Percentiles rank a stretch among this genome's conserved stretches.
These are phyloP conservation scores for Jamesozyma jinghongensis DNA, from an alignment of 805 yeast genomes.

Conservation along the genomic window DNA sequence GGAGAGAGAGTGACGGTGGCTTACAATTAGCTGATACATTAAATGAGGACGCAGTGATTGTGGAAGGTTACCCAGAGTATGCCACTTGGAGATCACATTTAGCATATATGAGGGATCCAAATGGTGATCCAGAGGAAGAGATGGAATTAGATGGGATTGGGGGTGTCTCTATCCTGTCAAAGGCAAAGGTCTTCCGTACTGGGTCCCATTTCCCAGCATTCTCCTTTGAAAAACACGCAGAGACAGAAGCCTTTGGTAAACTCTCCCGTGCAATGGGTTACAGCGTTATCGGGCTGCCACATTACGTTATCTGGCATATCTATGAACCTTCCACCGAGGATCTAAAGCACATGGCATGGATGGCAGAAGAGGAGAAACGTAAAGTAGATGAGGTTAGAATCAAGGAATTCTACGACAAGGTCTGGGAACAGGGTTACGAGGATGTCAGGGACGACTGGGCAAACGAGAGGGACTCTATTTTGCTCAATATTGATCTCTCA, in stretches of 20 bases:
- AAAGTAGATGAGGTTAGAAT: constrained; percentile 53
- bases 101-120: constrained; percentile 89
- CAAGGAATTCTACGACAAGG: constrained; percentile 55
- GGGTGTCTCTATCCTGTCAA: constrained; percentile 86
- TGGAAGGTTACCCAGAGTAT: constrained; percentile 94
- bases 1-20: constrained; percentile 83
- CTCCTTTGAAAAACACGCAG: constrained; percentile 93
- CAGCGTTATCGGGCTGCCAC: constrained; percentile 82
- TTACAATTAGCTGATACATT: constrained; percentile 62
- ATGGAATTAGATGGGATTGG: constrained; percentile 96
- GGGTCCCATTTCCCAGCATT: constrained; percentile 97
- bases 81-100: constrained; percentile 98
- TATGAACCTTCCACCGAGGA: constrained; percentile 95
- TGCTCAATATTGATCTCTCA: constrained; percentile 63
- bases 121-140: constrained; percentile 89
- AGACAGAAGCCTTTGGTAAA: constrained; percentile 94
- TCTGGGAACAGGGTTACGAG: constrained; percentile 72
- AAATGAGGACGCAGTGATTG: constrained; percentile 92
- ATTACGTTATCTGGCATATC: constrained; percentile 93
- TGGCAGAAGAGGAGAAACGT: constrained; percentile 71
- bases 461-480: constrained; percentile 56
- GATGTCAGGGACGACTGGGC: constrained; percentile 69
- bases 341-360: constrained; percentile 78
- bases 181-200: constrained; percentile 73
- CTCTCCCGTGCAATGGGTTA: constrained; percentile 80